Conservation (phyloP, 306 rosid genomes). For the Boehmeria nivea region DNA sequence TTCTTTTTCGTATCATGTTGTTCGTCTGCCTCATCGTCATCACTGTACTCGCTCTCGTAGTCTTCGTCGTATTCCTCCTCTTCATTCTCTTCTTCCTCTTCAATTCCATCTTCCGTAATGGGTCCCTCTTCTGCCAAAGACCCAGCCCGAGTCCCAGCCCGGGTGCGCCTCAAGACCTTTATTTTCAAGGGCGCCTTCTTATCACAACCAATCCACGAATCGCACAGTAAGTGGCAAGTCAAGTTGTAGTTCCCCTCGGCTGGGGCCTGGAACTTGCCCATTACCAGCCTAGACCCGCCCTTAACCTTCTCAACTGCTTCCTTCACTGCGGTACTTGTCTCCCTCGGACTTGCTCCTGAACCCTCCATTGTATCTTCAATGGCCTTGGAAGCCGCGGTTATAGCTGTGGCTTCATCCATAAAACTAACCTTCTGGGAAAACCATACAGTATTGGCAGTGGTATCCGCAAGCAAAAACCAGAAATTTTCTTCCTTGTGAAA, state of each 20-base stretch:
- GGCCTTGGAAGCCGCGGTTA: slow-evolving; percentile 83
- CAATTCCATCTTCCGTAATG: slow-evolving; percentile 41
- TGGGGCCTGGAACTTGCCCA: slow-evolving; percentile 91
- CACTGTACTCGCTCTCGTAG: slow-evolving; percentile 60
- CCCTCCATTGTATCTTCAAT: slow-evolving; percentile 92
- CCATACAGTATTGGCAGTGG: slow-evolving; percentile 75
- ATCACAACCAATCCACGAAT: slow-evolving; percentile 95
- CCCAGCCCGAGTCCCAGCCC: slow-evolving; percentile 75
- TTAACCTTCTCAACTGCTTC: slow-evolving; percentile 85
- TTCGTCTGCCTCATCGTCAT: slow-evolving; percentile 50
- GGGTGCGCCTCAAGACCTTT: slow-evolving; percentile 84
- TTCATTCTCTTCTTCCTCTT: slow-evolving; percentile 58
- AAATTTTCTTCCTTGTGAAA: slow-evolving; percentile 85
- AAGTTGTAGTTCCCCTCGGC: slow-evolving; percentile 79
- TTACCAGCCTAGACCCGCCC: slow-evolving; percentile 67
- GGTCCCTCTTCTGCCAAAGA: slow-evolving; percentile 48
- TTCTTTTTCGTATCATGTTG: slow-evolving; percentile 33
- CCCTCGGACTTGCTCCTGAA: slow-evolving; percentile 66
- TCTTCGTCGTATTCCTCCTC: slow-evolving; percentile 57
- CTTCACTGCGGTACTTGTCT: slow-evolving; percentile 61
- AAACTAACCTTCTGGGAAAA: slow-evolving; percentile 89
- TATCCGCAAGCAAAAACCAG: slow-evolving; percentile 86
- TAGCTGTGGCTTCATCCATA: slow-evolving; percentile 86
- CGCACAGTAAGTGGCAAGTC: slow-evolving; percentile 82
- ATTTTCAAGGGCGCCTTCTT: slow-evolving; percentile 59